Percentiles rank a stretch among this genome's conserved stretches.
Conservation (phyloP, 495 filamentous ascomycete genomes). For the Xylaria longipes region DNA sequence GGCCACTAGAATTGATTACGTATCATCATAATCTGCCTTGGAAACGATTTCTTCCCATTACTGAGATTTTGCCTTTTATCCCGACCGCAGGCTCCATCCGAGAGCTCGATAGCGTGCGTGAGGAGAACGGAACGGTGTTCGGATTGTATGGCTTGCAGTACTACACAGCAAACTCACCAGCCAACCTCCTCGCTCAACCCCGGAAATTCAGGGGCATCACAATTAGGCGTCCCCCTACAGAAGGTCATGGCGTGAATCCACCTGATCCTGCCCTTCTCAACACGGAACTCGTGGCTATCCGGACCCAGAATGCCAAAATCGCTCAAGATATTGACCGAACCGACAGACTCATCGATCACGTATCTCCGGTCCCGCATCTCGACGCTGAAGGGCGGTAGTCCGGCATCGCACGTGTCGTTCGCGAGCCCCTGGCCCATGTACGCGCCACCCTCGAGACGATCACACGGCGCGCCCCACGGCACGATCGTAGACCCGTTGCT, state of each 20-base stretch:
- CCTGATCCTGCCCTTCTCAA: constrained; percentile 31
- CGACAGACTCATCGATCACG: constrained; percentile 32
- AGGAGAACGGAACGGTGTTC: neutral
- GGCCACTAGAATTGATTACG: neutral
- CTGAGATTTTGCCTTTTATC: no score
- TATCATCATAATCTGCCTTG: no score
- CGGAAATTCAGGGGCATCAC: constrained; percentile 23
- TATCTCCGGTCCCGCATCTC: constrained; percentile 33
- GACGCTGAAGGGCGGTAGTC: constrained; percentile 29
- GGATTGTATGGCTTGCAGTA: neutral
- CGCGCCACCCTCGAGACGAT: constrained; percentile 39
- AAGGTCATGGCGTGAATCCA: constrained; percentile 36
- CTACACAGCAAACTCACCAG: neutral
- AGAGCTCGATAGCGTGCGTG: neutral
- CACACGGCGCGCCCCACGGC: constrained; percentile 39
- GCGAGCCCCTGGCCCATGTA: constrained; percentile 37
- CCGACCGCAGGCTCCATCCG: neutral
- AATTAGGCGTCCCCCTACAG: constrained; percentile 35
- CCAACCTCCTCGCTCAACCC: constrained; percentile 16
- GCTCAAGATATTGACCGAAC: constrained; percentile 27
- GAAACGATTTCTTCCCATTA: no score
- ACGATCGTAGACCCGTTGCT: constrained; percentile 33
- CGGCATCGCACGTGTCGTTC: constrained; percentile 32
- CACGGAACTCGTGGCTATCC: constrained; percentile 32
- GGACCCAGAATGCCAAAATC: constrained; percentile 32